phyloP scores from a whole-genome alignment of 805 yeast genomes.

The Cyberlindnera mycetangii region DNA sequence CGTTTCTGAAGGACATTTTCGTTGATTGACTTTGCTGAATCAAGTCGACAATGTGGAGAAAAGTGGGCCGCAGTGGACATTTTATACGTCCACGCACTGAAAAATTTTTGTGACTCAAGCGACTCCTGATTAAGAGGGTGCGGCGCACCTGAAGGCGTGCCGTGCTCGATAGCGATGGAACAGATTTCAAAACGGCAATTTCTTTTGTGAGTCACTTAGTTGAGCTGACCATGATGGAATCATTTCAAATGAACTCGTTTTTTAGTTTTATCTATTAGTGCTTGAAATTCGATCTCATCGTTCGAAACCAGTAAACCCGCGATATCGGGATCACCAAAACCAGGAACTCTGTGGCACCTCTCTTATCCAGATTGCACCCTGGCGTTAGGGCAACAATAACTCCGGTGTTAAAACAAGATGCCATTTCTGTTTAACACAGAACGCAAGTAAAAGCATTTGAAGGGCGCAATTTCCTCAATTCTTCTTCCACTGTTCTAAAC shows the following conservation, averaged over 20 bases:
- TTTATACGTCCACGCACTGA: slow-evolving; percentile 2
- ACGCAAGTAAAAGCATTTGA: too few relatives aligned
- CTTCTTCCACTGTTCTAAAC: too few relatives aligned
- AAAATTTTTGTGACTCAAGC: slow-evolving; percentile 6
- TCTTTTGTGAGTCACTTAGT: too few relatives aligned
- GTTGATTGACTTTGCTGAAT: not conserved
- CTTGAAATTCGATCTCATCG: not conserved
- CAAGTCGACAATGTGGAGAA: not conserved
- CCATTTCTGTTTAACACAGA: not conserved
- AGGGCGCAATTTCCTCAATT: too few relatives aligned
- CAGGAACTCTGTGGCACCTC: not conserved
- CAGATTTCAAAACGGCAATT: too few relatives aligned
- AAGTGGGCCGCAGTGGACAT: not conserved
- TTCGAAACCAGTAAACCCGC: not conserved
- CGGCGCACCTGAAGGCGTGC: not conserved
- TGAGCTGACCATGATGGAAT: too few relatives aligned
- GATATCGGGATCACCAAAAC: not conserved
- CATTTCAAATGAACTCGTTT: too few relatives aligned
- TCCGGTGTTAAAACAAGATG: too few relatives aligned
- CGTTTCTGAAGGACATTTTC: slow-evolving; percentile 41
- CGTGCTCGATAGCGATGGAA: not conserved
- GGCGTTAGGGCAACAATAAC: not conserved
- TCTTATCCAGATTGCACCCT: not conserved
- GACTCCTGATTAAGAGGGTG: not conserved
- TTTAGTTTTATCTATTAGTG: too few relatives aligned